phyloP scores from a whole-genome alignment of 345 rosid species.

The Orychophragmus violaceus region DNA sequence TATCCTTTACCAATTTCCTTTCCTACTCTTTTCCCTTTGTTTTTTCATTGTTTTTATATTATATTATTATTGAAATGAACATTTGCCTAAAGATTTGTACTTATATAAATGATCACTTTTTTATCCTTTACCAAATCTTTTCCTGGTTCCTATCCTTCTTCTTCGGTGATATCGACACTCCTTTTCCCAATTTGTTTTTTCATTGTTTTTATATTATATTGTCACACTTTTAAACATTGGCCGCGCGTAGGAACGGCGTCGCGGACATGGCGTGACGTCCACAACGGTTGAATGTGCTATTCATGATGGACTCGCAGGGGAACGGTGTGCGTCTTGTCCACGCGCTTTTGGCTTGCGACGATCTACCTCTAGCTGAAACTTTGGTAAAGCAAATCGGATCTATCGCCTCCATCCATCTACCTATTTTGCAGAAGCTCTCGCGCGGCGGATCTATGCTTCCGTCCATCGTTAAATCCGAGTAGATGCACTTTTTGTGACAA shows the following conservation, averaged over 20 bases:
- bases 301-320: slow-evolving; percentile 70
- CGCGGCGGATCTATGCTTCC: slow-evolving; percentile 57
- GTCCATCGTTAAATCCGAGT: slow-evolving; percentile 37
- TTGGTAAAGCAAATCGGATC: slow-evolving; percentile 58
- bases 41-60: background rate
- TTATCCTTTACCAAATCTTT: no score
- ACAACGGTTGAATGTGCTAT: slow-evolving; percentile 28
- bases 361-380: slow-evolving; percentile 52
- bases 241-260: no score
- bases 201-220: no score
- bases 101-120: no score
- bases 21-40: background rate
- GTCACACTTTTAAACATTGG: no score
- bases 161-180: no score
- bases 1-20: background rate
- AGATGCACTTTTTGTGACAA: no score
- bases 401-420: slow-evolving; percentile 72
- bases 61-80: no score
- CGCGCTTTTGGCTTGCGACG: slow-evolving; percentile 55
- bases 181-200: no score
- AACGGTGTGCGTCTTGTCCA: no score
- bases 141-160: no score
- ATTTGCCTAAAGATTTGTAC: no score
- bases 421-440: slow-evolving; percentile 74
- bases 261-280: background rate